These are phyloP conservation scores for Eucalyptus shirleyi DNA, from an alignment of 345 rosid species.

Conservation along the genomic window DNA sequence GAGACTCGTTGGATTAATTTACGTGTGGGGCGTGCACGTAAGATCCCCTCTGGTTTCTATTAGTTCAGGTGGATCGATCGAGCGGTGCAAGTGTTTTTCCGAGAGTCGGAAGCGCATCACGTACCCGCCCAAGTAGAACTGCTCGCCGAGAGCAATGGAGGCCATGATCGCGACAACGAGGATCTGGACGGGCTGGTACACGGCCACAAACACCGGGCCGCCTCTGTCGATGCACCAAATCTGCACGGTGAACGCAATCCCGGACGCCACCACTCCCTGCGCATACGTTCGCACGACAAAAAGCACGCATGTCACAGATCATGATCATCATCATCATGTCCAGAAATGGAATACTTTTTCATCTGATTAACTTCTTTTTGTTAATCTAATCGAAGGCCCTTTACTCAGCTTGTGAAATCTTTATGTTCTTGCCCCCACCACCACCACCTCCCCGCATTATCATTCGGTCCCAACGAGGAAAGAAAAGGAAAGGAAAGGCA, in stretches of 20 bases:
- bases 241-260: conserved; percentile 95
- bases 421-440: neutral
- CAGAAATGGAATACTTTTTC: neutral
- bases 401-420: neutral
- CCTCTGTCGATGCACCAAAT: conserved; percentile 99
- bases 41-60: neutral
- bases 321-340: neutral
- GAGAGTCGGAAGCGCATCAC: neutral
- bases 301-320: neutral
- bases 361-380: neutral
- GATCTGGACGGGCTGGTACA: conserved; percentile 94
- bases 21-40: neutral
- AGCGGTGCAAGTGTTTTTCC: neutral
- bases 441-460: neutral
- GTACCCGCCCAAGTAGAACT: conserved; percentile 95
- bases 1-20: neutral
- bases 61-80: neutral
- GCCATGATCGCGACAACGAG: conserved; percentile 99
- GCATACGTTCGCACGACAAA: neutral
- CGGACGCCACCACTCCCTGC: conserved; percentile 97
- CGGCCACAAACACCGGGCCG: conserved; percentile 98
- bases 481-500: neutral
- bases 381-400: neutral
- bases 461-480: neutral
- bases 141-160: conserved; percentile 75